Conservation (phyloP, 1,284 basidiomycete genomes). For the Exobasidium rhododendri region DNA sequence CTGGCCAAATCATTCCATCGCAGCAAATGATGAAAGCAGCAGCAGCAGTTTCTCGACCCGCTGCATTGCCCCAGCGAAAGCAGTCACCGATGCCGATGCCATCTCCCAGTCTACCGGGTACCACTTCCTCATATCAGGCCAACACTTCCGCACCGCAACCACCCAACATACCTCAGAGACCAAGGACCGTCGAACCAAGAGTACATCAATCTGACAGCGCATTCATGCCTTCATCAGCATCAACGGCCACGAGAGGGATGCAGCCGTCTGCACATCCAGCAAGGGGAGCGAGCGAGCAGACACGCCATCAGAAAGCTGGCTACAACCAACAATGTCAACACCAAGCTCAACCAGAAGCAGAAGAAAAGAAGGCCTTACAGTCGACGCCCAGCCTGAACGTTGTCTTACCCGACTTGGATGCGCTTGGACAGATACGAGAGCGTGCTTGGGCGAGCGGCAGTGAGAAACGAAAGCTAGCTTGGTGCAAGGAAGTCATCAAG, state of each 20-base stretch:
- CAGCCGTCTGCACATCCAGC: not conserved
- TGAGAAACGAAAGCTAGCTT: slow-evolving; percentile 65
- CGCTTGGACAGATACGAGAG: slow-evolving; percentile 34
- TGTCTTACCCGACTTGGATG: slow-evolving; percentile 40
- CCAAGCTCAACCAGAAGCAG: not conserved
- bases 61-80: not conserved
- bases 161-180: not conserved
- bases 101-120: not conserved
- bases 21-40: slow-evolving; percentile 10
- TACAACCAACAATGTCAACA: not conserved
- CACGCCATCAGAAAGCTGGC: not conserved
- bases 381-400: slow-evolving; percentile 25
- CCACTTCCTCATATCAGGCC: not conserved
- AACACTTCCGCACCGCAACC: not conserved
- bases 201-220: not conserved
- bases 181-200: not conserved
- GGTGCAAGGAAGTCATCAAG: slow-evolving; percentile 75
- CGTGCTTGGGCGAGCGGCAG: slow-evolving; percentile 55
- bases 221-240: not conserved
- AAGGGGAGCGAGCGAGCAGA: not conserved
- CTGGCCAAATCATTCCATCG: slow-evolving; percentile 29
- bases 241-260: not conserved
- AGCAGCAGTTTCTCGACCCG: not conserved
- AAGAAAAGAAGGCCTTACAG: not conserved
- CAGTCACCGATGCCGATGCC: not conserved